Conservation (phyloP, 805 yeast species). For the Barnettozyma sp. region DNA sequence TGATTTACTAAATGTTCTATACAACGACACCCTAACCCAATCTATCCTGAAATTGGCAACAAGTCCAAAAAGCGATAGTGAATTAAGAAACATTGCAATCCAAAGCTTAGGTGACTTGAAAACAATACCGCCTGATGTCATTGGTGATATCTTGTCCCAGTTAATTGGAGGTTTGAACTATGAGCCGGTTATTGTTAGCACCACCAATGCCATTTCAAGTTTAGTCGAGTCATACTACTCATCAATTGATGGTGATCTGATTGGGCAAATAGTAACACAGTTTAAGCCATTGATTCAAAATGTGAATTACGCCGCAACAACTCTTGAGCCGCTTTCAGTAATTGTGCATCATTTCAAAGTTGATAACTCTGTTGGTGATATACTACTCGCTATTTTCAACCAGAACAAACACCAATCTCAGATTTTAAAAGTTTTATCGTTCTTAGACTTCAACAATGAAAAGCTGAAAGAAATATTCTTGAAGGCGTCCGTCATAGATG, state of each 20-base stretch:
- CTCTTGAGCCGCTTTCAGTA: slow-evolving; percentile 20
- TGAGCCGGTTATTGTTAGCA: slow-evolving; percentile 29
- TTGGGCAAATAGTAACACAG: slow-evolving; percentile 10
- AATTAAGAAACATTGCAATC: slow-evolving; percentile 32
- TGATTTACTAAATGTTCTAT: slow-evolving; percentile 22
- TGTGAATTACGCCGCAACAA: slow-evolving; percentile 11
- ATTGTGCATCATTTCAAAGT: slow-evolving; percentile 17
- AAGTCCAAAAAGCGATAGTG: slow-evolving; percentile 30
- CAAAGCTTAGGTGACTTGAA: slow-evolving; percentile 26
- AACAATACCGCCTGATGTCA: slow-evolving; percentile 21
- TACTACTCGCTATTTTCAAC: slow-evolving; percentile 15
- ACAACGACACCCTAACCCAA: slow-evolving; percentile 16
- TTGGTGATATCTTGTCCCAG: slow-evolving; percentile 26
- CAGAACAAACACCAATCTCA: slow-evolving; percentile 17
- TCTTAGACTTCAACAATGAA: slow-evolving; percentile 15
- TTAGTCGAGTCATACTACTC: slow-evolving; percentile 17
- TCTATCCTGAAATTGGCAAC: slow-evolving; percentile 31
- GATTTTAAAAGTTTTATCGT: slow-evolving; percentile 20
- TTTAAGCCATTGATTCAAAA: slow-evolving; percentile 14
- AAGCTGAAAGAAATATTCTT: slow-evolving; percentile 17
- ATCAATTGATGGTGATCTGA: slow-evolving; percentile 7
- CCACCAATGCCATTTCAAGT: slow-evolving; percentile 25
- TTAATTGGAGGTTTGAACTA: slow-evolving; percentile 29
- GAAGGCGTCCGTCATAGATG: slow-evolving; percentile 20
- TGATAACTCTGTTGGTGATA: slow-evolving; percentile 19